phyloP scores from a whole-genome alignment of 2,329 filamentous ascomycete genomes.

The Trichoderma harzianum region DNA sequence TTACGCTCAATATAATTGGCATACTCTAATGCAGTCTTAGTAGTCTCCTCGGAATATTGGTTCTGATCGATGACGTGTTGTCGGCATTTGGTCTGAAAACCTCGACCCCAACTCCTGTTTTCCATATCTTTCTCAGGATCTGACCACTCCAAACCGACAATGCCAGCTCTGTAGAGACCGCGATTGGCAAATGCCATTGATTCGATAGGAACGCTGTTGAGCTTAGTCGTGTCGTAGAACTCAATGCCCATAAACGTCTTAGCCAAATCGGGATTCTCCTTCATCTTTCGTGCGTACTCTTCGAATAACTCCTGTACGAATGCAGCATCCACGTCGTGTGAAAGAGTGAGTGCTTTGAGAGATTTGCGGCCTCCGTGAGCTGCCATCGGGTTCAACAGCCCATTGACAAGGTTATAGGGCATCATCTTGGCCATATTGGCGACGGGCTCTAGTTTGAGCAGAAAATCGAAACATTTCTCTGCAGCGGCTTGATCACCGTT shows the following conservation, averaged over 20 bases:
- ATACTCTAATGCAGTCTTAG: slow-evolving; percentile 3
- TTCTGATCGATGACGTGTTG: not conserved
- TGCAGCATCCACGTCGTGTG: slow-evolving; percentile 35
- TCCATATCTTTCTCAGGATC: not conserved
- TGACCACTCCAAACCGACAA: not conserved
- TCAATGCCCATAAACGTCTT: slow-evolving; percentile 36
- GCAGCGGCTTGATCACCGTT: slow-evolving; percentile 34
- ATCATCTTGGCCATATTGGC: slow-evolving; percentile 36
- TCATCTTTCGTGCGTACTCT: slow-evolving; percentile 28
- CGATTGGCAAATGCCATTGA: slow-evolving; percentile 29
- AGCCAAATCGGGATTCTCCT: slow-evolving; percentile 24
- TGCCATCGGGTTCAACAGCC: slow-evolving; percentile 29
- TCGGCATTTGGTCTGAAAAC: not conserved
- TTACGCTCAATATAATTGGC: slow-evolving; percentile 10
- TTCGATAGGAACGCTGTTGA: slow-evolving; percentile 28
- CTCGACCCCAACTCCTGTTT: slow-evolving; percentile 5
- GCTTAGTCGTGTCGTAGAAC: slow-evolving; percentile 34
- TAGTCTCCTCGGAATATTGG: not conserved
- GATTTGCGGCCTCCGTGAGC: slow-evolving; percentile 33
- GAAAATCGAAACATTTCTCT: slow-evolving; percentile 31
- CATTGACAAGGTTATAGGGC: slow-evolving; percentile 40
- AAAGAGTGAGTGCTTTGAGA: slow-evolving; percentile 41
- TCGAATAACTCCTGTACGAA: slow-evolving; percentile 11
- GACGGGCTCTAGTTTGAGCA: slow-evolving; percentile 36
- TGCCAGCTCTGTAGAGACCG: not conserved